Conservation (phyloP, 176 grass and related monocot species). For the Aegilops sharonensis region DNA sequence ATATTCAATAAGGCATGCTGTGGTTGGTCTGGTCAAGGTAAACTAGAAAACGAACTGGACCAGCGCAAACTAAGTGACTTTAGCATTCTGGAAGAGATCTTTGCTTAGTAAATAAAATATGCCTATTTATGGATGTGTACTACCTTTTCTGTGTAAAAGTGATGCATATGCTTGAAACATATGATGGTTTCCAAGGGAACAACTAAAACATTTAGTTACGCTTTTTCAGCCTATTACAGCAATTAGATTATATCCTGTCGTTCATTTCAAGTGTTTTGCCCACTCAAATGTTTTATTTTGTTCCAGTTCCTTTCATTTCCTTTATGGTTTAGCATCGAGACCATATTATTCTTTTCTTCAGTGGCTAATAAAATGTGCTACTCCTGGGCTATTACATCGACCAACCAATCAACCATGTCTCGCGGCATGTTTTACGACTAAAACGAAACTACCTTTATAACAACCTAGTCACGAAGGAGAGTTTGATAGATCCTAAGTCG, state of each 20-base stretch:
- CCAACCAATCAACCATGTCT: no score
- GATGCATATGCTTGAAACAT: not conserved
- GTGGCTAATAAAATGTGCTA: not conserved
- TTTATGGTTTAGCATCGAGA: not conserved
- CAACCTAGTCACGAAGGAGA: no score
- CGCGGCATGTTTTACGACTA: no score
- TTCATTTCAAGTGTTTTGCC: not conserved
- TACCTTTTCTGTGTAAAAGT: not conserved
- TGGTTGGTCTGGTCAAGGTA: constrained; percentile 9
- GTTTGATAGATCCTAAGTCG: no score
- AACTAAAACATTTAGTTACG: not conserved
- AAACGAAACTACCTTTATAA: no score
- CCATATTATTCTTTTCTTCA: not conserved
- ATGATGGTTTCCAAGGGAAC: constrained; percentile 1
- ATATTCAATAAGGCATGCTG: not conserved
- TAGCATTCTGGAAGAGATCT: not conserved
- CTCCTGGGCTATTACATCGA: no score
- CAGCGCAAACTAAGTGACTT: not conserved
- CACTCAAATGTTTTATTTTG: not conserved
- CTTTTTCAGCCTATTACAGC: not conserved
- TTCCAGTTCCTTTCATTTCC: not conserved
- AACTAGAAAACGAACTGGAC: constrained; percentile 3
- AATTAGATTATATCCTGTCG: not conserved
- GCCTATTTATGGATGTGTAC: not conserved
- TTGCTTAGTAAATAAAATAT: not conserved